phyloP scores from a whole-genome alignment of 345 rosid genomes.

The Bretschneidera sinensis region DNA sequence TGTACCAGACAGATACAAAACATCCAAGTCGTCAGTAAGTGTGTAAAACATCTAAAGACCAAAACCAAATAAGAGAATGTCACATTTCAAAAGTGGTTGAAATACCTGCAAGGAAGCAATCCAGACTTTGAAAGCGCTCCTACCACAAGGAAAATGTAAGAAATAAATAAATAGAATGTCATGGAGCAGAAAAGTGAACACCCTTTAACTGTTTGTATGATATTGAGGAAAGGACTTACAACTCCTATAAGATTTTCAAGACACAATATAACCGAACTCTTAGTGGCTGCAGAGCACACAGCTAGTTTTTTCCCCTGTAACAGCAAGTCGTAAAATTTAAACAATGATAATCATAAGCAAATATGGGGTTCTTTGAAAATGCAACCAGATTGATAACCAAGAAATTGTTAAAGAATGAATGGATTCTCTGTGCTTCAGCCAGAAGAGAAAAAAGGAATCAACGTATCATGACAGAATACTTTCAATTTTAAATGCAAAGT shows the following conservation, averaged over 20 bases:
- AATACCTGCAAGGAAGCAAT: conserved; percentile 93
- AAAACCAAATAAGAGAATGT: conserved; percentile 4
- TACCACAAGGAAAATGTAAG: conserved; percentile 17
- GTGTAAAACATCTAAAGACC: neutral
- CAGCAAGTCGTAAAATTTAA: neutral
- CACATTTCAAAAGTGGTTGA: conserved; percentile 5
- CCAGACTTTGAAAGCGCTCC: conserved; percentile 85
- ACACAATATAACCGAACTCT: conserved; percentile 88
- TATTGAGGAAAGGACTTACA: conserved; percentile 32
- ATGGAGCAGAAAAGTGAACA: neutral
- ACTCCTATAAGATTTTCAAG: conserved; percentile 83
- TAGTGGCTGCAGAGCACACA: conserved; percentile 96
- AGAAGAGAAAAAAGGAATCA: too few species aligned
- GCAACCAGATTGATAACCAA: neutral
- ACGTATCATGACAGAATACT: too few species aligned
- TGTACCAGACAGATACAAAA: neutral
- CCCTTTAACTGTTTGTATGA: neutral
- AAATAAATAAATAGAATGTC: conserved; percentile 5
- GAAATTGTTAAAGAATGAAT: too few species aligned
- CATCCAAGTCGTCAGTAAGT: neutral
- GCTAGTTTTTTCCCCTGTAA: conserved; percentile 76
- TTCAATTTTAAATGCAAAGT: too few species aligned
- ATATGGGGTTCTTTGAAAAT: neutral
- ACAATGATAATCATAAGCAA: neutral
- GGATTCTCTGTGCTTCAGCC: too few species aligned